Evolutionary conservation across 2,329 filamentous ascomycete species (phyloP), one percentile per base, ranked within the genome.

Genomic region (Pseudocercospora vitis): DNA sequence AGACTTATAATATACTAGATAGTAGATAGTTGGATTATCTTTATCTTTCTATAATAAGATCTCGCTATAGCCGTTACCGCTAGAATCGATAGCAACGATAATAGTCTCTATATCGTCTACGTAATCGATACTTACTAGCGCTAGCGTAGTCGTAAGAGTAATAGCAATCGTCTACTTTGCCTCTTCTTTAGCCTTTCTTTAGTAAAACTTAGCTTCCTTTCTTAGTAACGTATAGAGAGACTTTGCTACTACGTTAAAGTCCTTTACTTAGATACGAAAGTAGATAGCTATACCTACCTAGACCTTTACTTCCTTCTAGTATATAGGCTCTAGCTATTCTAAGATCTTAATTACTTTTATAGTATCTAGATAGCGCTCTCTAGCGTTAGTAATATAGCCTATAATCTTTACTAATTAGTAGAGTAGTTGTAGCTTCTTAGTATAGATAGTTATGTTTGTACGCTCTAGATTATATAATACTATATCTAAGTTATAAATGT

Each of bases 381-480:
- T n/a, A 8, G 11, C 18, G 21, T 48, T 19, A 6, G 29, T 48
- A 11, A 48, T 31, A 48, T 33, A 48, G 7, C 46, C 29, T 5
- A 48, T 29, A 11, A 48, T n/a, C 7, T 23, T 18, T 2, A 48
- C 11, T 23, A 7, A 6, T 14, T 2, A 1, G 7, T 5, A 37
- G 7, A 33, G 18, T 7, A 48, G 14, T 31, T 48, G 23, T 7
- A 35, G 28, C 12, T 48, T 48, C 5, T 18, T 16, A 14, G 14
- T n/a, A 19, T 3, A 3, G 3, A 37, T 19, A 3, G 23, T 48
- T 24, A 48, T 5, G 7, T 18, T 26, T 5, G 46, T 31, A n/a
- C 46, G 29, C 37, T 48, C 46, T 24, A 48, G n/a, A 16, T 48
- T 14, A 8, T 21, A 31, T 11, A 48, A 26, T 4, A 48, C 31